phyloP scores from a whole-genome alignment of 2,329 filamentous ascomycete genomes.

The Colletotrichum sp. region DNA sequence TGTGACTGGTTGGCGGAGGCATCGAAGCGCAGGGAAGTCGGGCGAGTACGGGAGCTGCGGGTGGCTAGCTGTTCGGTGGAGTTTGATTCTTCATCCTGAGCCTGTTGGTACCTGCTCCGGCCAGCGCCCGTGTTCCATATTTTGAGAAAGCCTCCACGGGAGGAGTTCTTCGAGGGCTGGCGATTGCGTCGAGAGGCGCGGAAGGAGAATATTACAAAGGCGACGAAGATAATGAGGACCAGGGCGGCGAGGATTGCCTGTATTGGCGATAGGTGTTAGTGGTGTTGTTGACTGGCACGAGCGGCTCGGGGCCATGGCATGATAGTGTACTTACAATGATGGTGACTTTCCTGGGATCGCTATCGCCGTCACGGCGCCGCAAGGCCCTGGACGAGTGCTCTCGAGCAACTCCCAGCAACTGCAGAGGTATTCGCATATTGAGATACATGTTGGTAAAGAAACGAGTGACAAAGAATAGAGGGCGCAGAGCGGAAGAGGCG shows the following conservation, averaged over 20 bases:
- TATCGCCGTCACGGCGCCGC: not conserved
- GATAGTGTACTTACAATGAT: constrained; percentile 14
- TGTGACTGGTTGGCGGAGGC: constrained; percentile 23
- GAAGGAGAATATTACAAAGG: constrained; percentile 23
- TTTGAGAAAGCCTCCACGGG: constrained; percentile 12
- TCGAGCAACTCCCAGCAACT: not conserved
- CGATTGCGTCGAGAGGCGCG: constrained; percentile 35
- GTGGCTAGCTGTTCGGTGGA: not conserved
- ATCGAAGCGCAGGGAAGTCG: constrained; percentile 13
- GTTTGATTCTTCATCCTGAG: constrained; percentile 32
- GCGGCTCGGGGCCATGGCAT: not conserved
- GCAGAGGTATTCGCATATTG: constrained; percentile 11
- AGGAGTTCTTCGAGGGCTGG: constrained; percentile 24
- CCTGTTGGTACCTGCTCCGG: constrained; percentile 31
- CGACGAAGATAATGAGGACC: constrained; percentile 27
- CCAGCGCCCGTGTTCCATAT: constrained; percentile 4
- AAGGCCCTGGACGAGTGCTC: not conserved
- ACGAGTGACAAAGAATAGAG: constrained; percentile 9
- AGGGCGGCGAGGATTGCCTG: constrained; percentile 30
- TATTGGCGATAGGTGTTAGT: not conserved
- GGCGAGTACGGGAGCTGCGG: not conserved
- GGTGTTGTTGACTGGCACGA: not conserved
- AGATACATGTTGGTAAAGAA: constrained; percentile 5
- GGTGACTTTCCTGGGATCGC: constrained; percentile 10
- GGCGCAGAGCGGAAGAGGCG: not conserved